Base-by-base conservation (phyloP, 164 flowering plant genomes). In the Aristolochia fimbriata region DNA sequence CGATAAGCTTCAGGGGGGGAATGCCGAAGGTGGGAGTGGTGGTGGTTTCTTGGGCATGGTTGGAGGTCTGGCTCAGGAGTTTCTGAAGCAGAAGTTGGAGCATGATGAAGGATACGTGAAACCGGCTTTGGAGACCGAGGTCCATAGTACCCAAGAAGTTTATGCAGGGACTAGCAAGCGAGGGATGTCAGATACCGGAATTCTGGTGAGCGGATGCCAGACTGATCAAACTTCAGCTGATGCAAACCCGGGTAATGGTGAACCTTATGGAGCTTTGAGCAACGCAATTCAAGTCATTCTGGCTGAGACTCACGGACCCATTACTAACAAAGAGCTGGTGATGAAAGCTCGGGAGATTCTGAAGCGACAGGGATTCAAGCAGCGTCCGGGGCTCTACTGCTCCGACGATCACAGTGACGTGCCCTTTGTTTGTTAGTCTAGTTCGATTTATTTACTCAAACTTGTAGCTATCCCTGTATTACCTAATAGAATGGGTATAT, bases 301-400 rank as follows among this genome's bases (percentile, higher is more conserved):
- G 31, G 72, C 68, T 0, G 82, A 87, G 62, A 68, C 79, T 0
- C 78, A 78, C 69, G 90, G 86, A 3, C 10, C 31, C 6, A 59
- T 89, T 25, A 73, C 77, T 3, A 87, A 89, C 46, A 77, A 77
- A 59, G 84, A 86, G 59, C 74, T 93, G 15, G 98, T 93, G 55
- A 13, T 64, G 45, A 79, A 67, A 70, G 90, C 97, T 2, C 77
- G 98, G 78, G 25, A 81, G 76, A 58, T 78, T 54, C 81, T 92
- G 59, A 73, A 83, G 77, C 70, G 55, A 2, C 96, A 89, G 64
- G 97, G 97, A 10, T 92, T 81, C 69, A 71, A 86, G 17, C 96
- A 92, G 79, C 83, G 74, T 0, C 98, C 96, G n/a, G 94, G 98
- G 14, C 88, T 92, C 48, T 92, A 92, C 62, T 92, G 98, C 85